A percentile compares a stretch with the other conserved stretches of the same genome.
These are phyloP conservation scores for Wickerhamiella spandovensis DNA, from an alignment of 805 yeast genomes.

Conservation along the genomic window DNA sequence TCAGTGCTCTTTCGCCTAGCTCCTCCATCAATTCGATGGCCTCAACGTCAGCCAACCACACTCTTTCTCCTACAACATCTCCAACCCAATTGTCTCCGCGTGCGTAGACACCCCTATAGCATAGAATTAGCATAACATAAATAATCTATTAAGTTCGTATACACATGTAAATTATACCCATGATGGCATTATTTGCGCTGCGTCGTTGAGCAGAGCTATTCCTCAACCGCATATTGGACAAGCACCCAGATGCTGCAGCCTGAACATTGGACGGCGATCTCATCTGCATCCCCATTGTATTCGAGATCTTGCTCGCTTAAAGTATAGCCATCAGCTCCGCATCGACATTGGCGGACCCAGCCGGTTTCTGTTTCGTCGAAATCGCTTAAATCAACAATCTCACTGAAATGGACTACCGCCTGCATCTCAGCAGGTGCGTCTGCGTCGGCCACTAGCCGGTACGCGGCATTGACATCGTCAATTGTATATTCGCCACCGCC, in stretches of 20 bases:
- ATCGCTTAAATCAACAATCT: slow-evolving; percentile 43
- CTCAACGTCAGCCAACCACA: not conserved
- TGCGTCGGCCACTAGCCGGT: slow-evolving; percentile 39
- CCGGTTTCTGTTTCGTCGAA: slow-evolving; percentile 24
- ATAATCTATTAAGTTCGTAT: not conserved
- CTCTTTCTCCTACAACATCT: not conserved
- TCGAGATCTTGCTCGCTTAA: slow-evolving; percentile 51
- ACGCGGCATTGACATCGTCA: slow-evolving; percentile 49
- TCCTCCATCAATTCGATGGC: not conserved
- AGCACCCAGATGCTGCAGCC: slow-evolving; percentile 81
- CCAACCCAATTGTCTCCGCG: not conserved
- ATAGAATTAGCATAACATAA: not conserved
- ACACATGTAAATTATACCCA: not conserved
- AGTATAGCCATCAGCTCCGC: slow-evolving; percentile 41
- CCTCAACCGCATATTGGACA: slow-evolving; percentile 38
- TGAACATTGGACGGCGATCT: slow-evolving; percentile 63
- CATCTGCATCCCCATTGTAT: slow-evolving; percentile 41
- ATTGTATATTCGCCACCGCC: slow-evolving; percentile 18
- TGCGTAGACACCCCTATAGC: no score
- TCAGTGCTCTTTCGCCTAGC: not conserved
- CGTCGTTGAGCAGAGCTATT: no score
- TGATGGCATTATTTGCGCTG: no score
- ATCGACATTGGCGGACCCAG: slow-evolving; percentile 25
- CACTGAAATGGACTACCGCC: slow-evolving; percentile 52
- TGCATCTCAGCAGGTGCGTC: slow-evolving; percentile 36